Evolutionary conservation across 2,329 filamentous ascomycete species (phyloP), one percentile per base, ranked within the genome.

Genomic region (Didymella exigua): DNA sequence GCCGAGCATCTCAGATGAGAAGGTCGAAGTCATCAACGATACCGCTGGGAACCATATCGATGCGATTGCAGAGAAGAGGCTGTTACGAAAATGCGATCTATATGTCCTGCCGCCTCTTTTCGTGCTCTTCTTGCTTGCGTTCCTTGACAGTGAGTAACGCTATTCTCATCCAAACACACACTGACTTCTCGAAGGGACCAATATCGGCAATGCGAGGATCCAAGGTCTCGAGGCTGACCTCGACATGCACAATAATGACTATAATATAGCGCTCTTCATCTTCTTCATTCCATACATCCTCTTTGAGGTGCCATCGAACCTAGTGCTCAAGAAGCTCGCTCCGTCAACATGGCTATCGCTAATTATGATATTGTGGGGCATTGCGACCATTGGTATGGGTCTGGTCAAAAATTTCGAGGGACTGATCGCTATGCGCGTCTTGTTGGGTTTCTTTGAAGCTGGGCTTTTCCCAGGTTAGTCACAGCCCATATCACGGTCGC

Each of bases 71-170:
- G 79, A 82, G 56, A 79, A 76, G 63, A 77, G 75, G 52, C 65
- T 82, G 13, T 60, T 82, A 7, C 68, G 77, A 40, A 84, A 83
- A 68, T 74, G 76, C 44, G 81, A 83, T 58, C 54, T 80, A 13
- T 73, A 77, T 40, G 72, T 83, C 23, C 66, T 83, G 6, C 81
- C 81, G 0, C 76, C 79, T 14, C 66, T 84, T 9, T 78, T 74
- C 50, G 49, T 80, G 5, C 65, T 83, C 1, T 73, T 72, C 31
- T 55, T 73, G 4, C 53, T 72, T 1, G 67, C 71, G 1, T 72
- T 72, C 53, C 60, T 73, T 4, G 69, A 72, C 49, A 47, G 69
- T n/a, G 75, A 69, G 16, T 75, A 14, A 5, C 16, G 4, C 24
- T 6, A 5, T n/a, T 16, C 18, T 5, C 1, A 3, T 2, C 6